Conservation (phyloP, 768 basidiomycete species). For the Auricularia heimuer region DNA sequence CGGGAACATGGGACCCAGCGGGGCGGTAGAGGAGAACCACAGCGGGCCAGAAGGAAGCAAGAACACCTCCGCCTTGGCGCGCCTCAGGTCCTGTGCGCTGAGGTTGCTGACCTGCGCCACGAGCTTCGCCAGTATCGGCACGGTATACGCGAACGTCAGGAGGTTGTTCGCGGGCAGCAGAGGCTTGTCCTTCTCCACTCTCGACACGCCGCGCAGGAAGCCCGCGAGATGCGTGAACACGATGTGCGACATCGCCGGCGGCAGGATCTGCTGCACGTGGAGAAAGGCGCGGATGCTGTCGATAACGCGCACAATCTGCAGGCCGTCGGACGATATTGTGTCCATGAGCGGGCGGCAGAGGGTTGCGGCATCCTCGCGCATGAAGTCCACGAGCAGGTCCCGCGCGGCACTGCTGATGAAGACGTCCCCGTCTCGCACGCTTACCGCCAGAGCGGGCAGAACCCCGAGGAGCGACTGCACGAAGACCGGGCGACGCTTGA, state of each 20-base stretch:
- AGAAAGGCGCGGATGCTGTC: slow-evolving; percentile 46
- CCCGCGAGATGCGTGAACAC: slow-evolving; percentile 65
- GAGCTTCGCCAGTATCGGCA: slow-evolving; percentile 51
- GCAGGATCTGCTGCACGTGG: slow-evolving; percentile 45
- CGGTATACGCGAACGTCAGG: slow-evolving; percentile 40
- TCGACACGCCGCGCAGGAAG: slow-evolving; percentile 28
- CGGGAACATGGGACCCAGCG: slow-evolving; percentile 54
- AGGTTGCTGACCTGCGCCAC: slow-evolving; percentile 59
- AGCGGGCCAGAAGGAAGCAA: slow-evolving; percentile 60
- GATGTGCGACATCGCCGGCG: slow-evolving; percentile 55
- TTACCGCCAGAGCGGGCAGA: slow-evolving; percentile 42
- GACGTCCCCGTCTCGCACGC: slow-evolving; percentile 46
- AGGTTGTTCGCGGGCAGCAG: slow-evolving; percentile 37
- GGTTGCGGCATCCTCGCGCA: slow-evolving; percentile 68
- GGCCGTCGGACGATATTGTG: slow-evolving; percentile 40
- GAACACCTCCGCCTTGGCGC: slow-evolving; percentile 60
- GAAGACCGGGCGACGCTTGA: slow-evolving; percentile 57
- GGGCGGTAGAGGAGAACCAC: slow-evolving; percentile 55
- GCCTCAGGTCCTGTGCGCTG: slow-evolving; percentile 60
- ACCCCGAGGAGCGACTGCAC: slow-evolving; percentile 48
- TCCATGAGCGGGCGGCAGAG: slow-evolving; percentile 55
- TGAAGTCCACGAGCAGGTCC: slow-evolving; percentile 47
- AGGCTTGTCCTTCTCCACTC: slow-evolving; percentile 31
- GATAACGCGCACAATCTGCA: slow-evolving; percentile 38
- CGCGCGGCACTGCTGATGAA: slow-evolving; percentile 48